Evolutionary conservation across 345 rosid genomes (phyloP), one percentile per base, ranked within the genome.

Genomic region (Angophora floribunda): DNA sequence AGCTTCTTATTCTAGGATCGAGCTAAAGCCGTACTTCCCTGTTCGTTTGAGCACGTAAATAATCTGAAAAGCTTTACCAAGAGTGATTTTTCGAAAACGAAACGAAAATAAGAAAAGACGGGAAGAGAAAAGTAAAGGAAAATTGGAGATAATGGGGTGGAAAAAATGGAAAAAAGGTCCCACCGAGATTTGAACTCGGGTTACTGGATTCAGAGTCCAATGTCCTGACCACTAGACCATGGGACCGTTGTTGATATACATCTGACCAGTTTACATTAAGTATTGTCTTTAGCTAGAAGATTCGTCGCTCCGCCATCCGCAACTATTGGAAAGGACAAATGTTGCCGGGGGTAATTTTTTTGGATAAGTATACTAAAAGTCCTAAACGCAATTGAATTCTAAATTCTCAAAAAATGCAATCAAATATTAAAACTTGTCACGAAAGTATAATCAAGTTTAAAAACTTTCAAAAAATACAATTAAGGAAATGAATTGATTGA

Each of bases 151-250:
- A 7, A 52, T 8, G 0, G 53, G 12, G 9, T 21, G 47, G 28
- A 51, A 7, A 26, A 5, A 36, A 36, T 36, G 41, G 41, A 36
- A 49, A 1, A 3, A 14, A 97, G 96, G 97, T 95, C 94, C 96
- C 93, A 94, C 97, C 96, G 97, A 97, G 95, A 96, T 86, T 95
- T 95, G 99, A 97, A 96, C 96, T 95, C 96, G 97, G 98, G 98
- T 95, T 93, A 95, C 96, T 93, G 95, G 98, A 97, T 97, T 95
- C 98, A 94, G 93, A 96, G 96, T 96, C 97, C 95, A 94, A 93
- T 94, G 94, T 96, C 96, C 98, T 95, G 47, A 97, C 98, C 97
- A 92, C 98, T 93, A 95, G 98, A 95, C 95, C 97, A 94, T 94
- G 93, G 98, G 91, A 93, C 95, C 95, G 9, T 30, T 2, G 88